Base-by-base conservation (phyloP, 179 eudicot genomes). In the Heliamphora pulchella region DNA sequence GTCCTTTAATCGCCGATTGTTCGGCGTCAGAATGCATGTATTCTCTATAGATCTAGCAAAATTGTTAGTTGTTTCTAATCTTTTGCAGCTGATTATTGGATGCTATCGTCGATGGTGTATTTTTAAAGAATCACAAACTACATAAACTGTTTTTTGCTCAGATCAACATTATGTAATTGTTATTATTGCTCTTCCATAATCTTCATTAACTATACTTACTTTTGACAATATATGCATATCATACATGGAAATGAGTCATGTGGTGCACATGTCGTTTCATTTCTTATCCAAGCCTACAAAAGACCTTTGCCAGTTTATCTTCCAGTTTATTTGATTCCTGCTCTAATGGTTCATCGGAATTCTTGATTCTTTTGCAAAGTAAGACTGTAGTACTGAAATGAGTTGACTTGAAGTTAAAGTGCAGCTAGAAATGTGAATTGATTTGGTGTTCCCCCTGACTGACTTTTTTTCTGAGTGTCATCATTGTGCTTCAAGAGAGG, bases 251-350 rank as follows among this genome's bases (percentile, higher is more conserved):
- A 94, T 79, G 98, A 96, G 85, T 88, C 93, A 62, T 96, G 99
- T 78, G 86, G 80, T 68, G 81, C 71, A 70, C 99, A 96, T 89
- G 85, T 90, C 76, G 7, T 92, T 77, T 84, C 89, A 47, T 96
- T 96, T 86, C 89, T 96, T 79, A 46, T 90, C 70, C 89, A 96
- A 89, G 99, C 97, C 50, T 96, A 92, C 87, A 92, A 87, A 89
- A 91, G 99, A 88, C 97, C 99, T 61, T 59, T 96, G 11, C 99
- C 99, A 64, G 98, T 96, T 86, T 96, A 96, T 86, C 93, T 96
- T 83, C 99, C 99, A 55, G 99, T 96, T 55, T 96, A 96, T 89
- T 82, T 96, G 90, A 85, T 96, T 67, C 98, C 99, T 82, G 99
- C 99, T 71, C 82, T 96, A 43, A 94, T 96, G 72, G 99, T 96